A percentile compares a stretch with the other conserved stretches of the same genome.
Conservation (phyloP, 2,329 filamentous ascomycete species). For the Onygenales sp. region DNA sequence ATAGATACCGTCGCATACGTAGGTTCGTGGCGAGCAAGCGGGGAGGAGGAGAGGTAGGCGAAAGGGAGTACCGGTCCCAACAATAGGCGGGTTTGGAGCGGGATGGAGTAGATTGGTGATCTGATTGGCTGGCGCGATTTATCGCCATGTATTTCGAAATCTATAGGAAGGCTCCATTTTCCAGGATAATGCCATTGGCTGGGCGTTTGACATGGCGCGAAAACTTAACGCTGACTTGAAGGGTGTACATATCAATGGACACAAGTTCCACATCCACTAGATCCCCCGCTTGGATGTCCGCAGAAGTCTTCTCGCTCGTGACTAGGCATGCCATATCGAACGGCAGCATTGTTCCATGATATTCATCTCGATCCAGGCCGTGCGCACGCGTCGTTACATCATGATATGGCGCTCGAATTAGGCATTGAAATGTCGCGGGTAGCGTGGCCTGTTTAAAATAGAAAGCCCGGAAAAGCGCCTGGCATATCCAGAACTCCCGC, state of each 20-base stretch:
- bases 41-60: too few species aligned
- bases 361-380: constrained; percentile 4
- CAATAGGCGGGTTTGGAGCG: too few species aligned
- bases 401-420: constrained; percentile 23
- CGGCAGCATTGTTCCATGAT: constrained; percentile 12
- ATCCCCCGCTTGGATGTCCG: constrained; percentile 10
- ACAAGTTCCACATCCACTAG: constrained; percentile 12
- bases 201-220: constrained; percentile 10
- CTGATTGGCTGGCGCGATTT: too few species aligned
- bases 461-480: constrained; percentile 49
- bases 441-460: constrained; percentile 45
- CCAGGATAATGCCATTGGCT: constrained; percentile 2
- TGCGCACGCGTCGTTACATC: constrained; percentile 16
- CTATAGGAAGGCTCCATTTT: not conserved
- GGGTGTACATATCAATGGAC: constrained; percentile 11
- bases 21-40: too few species aligned
- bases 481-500: constrained; percentile 40
- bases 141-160: not conserved
- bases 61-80: too few species aligned
- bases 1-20: too few species aligned
- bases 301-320: constrained; percentile 2
- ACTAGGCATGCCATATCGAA: constrained; percentile 14
- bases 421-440: constrained; percentile 37
- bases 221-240: constrained; percentile 8
- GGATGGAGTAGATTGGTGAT: too few species aligned